Conservation (phyloP, 768 basidiomycete genomes). For the Tylopilus plumbeoviolaceoides region DNA sequence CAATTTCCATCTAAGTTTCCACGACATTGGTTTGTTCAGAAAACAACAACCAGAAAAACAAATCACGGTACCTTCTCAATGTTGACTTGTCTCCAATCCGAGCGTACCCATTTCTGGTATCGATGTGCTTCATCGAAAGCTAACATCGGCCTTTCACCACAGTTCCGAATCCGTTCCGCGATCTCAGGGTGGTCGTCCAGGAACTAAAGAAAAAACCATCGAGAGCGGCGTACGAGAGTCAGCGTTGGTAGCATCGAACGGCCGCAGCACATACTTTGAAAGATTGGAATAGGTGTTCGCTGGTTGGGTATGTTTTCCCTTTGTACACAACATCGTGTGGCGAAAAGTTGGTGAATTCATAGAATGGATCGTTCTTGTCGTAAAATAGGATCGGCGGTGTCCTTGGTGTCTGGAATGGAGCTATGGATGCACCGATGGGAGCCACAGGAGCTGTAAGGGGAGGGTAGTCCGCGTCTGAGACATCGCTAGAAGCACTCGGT, state of each 20-base stretch:
- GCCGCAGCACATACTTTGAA: constrained; percentile 47
- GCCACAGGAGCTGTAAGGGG: constrained; percentile 31
- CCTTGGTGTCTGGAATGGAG: constrained; percentile 25
- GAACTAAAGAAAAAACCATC: constrained; percentile 40
- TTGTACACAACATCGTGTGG: constrained; percentile 58
- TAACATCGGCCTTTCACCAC: constrained; percentile 56
- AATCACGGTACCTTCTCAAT: constrained; percentile 48
- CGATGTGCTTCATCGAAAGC: constrained; percentile 68
- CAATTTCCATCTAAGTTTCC: constrained; percentile 55
- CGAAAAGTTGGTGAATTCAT: constrained; percentile 75
- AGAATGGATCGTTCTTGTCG: constrained; percentile 58
- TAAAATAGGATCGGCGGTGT: constrained; percentile 54
- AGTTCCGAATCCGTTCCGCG: constrained; percentile 66
- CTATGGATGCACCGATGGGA: constrained; percentile 27
- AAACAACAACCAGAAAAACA: background rate
- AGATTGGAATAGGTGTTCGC: constrained; percentile 75
- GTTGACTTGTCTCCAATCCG: constrained; percentile 68
- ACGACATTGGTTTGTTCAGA: background rate
- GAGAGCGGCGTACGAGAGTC: background rate
- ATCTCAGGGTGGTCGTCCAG: constrained; percentile 54
- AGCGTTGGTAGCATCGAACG: background rate
- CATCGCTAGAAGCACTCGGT: constrained; percentile 5
- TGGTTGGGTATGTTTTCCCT: constrained; percentile 65
- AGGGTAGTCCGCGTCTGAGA: constrained; percentile 23
- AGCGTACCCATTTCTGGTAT: constrained; percentile 55